Evolutionary conservation across 345 rosid species (phyloP), one percentile per base, ranked within the genome.

Genomic region (Stellera chamaejasme): DNA sequence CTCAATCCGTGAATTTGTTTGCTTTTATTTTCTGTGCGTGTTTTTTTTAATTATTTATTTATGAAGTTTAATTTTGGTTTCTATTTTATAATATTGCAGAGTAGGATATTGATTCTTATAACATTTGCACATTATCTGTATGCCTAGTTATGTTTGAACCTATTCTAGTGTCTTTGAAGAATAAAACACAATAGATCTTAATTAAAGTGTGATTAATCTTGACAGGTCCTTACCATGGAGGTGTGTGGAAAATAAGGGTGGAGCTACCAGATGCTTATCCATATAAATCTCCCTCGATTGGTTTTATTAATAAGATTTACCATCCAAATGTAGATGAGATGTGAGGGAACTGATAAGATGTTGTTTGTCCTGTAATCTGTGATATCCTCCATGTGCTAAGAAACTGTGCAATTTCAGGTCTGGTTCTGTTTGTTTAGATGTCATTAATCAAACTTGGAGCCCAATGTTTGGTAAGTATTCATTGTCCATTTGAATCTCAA

Each of bases 251-350:
- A 87, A 75, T 88, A 49, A 83, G 87, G 82, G 98, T 88, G 12
- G 90, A 75, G 73, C 78, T 92, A 43, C 93, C 96, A 27, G 95
- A 85, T 72, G 93, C 90, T 69, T 92, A 92, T 76, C 98, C 98
- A 13, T 81, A 79, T 68, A 77, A 79, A 73, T 73, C 80, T 72
- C 91, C 88, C 14, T 73, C 80, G 0, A 69, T 84, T 3, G 78
- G 77, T 39, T 84, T 84, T 54, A 54, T 73, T 49, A 81, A 19
- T 19, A 19, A 19, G 23, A 19, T 19, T 19, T 19, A 19, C 23
- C 23, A 19, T 19, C 23, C 23, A 77, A 92, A 92, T 66, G 81
- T 81, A 3, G 88, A 81, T 73, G 92, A 84, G 52, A 70, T 74
- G 88, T 81, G 75, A 69, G 83, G 72, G 9, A 11, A 43, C 7